Base-by-base conservation (phyloP, 805 yeast genomes). In the Cephaloascus fragrans region DNA sequence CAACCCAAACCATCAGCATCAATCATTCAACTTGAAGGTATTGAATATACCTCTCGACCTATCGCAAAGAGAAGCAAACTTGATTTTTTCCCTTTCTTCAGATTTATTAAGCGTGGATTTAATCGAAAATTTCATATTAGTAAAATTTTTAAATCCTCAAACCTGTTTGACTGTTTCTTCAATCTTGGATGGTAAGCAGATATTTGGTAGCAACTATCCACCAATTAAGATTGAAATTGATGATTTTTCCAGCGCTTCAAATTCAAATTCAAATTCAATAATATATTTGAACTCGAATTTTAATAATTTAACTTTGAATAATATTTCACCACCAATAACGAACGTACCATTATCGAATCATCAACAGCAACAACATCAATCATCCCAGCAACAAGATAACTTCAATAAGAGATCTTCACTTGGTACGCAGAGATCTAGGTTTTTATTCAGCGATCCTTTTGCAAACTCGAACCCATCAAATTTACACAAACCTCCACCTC, bases 361-460 rank as follows among this genome's bases (percentile, higher is more conserved):
- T 19, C 45, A 32, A 18, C 44, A 42, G 17, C 43, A 43, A 31
- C 48, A 36, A 18, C 47, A 19, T 10, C 42, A 18, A 36, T 35
- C 49, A 9, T 37, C 46, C 18, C 38, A 49, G 4, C 51, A 49
- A 18, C 46, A 49, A 42, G 64, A 65, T 26, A 49, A 52, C 26
- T 56, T 55, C 42, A 65, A 57, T 41, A 73, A 74, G 51, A 65
- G 82, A 49, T 75, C 77, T 37, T 68, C 78, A 15, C 55, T 74
- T 36, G 75, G 76, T 29, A 63, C 67, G 40, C 81, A 76, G 51
- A 61, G 84, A 47, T 77, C 84, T n/a, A 67, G 86, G 47, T 80
- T 81, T 49, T 64, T 81, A 31, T 81, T 81, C 52, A 72, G 80
- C 46, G 87, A 80, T 51, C 85, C 86, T 8, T 72, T 73, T 48